Evolutionary conservation across 1,284 basidiomycete genomes (phyloP).

Genomic region (Pholiota adiposa): DNA sequence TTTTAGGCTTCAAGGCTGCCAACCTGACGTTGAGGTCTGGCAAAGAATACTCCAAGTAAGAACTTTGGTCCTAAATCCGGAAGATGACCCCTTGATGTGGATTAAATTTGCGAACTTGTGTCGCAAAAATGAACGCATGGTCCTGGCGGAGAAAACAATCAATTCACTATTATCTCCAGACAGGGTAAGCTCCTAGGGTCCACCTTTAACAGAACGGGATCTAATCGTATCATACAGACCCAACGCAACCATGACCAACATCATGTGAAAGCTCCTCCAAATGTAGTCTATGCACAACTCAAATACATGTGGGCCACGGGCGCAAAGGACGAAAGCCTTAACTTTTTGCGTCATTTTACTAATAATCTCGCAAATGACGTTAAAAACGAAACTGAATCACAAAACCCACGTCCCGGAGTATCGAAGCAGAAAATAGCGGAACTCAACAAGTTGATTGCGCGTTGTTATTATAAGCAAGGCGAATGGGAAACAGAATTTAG

Average conservation of each 20-base stretch:
- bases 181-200: slow-evolving; percentile 43
- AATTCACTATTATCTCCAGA: slow-evolving; percentile 84
- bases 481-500: slow-evolving; percentile 91
- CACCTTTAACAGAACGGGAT: background rate
- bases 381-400: slow-evolving; percentile 55
- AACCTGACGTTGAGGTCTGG: slow-evolving; percentile 99
- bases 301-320: slow-evolving; percentile 97
- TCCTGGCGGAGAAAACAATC: slow-evolving; percentile 96
- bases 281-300: slow-evolving; percentile 96
- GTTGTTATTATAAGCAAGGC: slow-evolving; percentile 97
- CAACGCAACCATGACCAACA: slow-evolving; percentile 51
- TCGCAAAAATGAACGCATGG: slow-evolving; percentile 58
- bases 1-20: slow-evolving; percentile 88
- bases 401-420: slow-evolving; percentile 49
- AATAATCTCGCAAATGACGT: slow-evolving; percentile 79
- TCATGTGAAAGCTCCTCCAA: slow-evolving; percentile 85
- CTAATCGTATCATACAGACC: slow-evolving; percentile 25
- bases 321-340: slow-evolving; percentile 79
- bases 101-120: slow-evolving; percentile 65
- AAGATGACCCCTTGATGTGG: slow-evolving; percentile 97
- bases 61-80: slow-evolving; percentile 91
- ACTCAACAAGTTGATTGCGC: slow-evolving; percentile 87
- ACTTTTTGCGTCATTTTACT: slow-evolving; percentile 88
- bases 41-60: slow-evolving; percentile 97
- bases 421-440: slow-evolving; percentile 73